Evolutionary conservation across 148 eudicot genomes (phyloP), one percentile per base, ranked within the genome.

Genomic region (Fagopyrum homotropicum): DNA sequence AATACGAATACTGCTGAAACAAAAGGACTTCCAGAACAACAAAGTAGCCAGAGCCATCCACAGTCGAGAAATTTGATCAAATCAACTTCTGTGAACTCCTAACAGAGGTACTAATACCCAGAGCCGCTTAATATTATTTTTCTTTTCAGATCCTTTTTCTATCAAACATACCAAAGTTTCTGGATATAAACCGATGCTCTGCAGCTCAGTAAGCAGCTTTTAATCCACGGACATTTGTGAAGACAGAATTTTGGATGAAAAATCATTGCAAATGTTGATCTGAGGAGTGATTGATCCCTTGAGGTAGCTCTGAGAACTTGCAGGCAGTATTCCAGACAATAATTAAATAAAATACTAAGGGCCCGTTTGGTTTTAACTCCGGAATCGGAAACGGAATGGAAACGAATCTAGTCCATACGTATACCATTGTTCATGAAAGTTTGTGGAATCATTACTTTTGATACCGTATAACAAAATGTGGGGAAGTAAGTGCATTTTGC

Each of bases 151-250:
- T 14, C 16, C 35, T 55, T 26, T 66, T 66, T 40, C 17, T 6
- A 66, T 35, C 4, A 77, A 76, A 72, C 88, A 40, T 88, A 93
- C 98, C 97, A 93, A 91, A 16, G 83, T 71, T 45, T 93, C 97
- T 48, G 88, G 81, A 80, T 82, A 80, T 77, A 93, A 75, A 80
- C 95, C 98, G 78, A 93, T 76, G 76, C 91, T 89, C 86, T 89
- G 97, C 80, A 93, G 84, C 88, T 93, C 98, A 71, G 84, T 81
- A 78, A 89, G 72, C 47, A 93, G 84, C 79, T 87, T 91, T 46
- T 89, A 93, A 45, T 89, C 88, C 72, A 87, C 35, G 78, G 79
- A 75, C 89, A 87, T 81, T 60, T 87, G 84, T 69, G 82, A 94
- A 86, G 91, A 89, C 78, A 78, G 86, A 56, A 78, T 82, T 75